Evolutionary conservation across 805 yeast species (phyloP).

Genomic region (Suhomyces sp.): DNA sequence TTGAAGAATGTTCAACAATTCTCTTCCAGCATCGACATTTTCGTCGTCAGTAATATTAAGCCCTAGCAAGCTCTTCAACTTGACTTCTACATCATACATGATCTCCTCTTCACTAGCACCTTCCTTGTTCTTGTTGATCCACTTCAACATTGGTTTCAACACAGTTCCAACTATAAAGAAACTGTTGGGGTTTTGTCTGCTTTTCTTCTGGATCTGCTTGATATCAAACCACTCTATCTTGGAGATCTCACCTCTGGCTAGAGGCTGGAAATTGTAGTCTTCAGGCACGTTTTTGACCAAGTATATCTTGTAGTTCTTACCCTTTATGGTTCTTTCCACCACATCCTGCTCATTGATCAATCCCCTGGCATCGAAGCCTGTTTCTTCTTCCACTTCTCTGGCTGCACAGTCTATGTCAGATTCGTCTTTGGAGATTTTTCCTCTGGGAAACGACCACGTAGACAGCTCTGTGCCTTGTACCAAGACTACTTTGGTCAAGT

Average conservation of each 20-base stretch:
- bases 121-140: constrained; percentile 52
- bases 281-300: constrained; percentile 77
- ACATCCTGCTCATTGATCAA: constrained; percentile 67
- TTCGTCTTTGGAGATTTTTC: constrained; percentile 93
- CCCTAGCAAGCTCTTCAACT: constrained; percentile 63
- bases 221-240: constrained; percentile 77
- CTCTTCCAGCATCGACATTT: constrained; percentile 70
- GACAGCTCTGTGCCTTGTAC: constrained; percentile 81
- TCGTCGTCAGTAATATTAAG: constrained; percentile 35
- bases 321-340: constrained; percentile 75
- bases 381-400: constrained; percentile 91
- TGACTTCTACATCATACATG: constrained; percentile 60
- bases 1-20: constrained; percentile 59
- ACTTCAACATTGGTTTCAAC: constrained; percentile 50
- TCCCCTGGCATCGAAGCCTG: constrained; percentile 79
- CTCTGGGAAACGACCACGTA: constrained; percentile 95
- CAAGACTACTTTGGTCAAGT: constrained; percentile 65
- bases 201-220: constrained; percentile 39
- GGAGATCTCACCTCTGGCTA: constrained; percentile 84
- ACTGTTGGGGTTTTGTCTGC: constrained; percentile 34
- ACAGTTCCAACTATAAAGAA: constrained; percentile 49
- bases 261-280: constrained; percentile 69
- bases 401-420: constrained; percentile 84
- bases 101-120: constrained; percentile 53
- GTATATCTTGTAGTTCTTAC: constrained; percentile 83